These are phyloP conservation scores for Phytophthora cajani DNA, from an alignment of 352 stramenopile genomes.

Conservation along the genomic window DNA sequence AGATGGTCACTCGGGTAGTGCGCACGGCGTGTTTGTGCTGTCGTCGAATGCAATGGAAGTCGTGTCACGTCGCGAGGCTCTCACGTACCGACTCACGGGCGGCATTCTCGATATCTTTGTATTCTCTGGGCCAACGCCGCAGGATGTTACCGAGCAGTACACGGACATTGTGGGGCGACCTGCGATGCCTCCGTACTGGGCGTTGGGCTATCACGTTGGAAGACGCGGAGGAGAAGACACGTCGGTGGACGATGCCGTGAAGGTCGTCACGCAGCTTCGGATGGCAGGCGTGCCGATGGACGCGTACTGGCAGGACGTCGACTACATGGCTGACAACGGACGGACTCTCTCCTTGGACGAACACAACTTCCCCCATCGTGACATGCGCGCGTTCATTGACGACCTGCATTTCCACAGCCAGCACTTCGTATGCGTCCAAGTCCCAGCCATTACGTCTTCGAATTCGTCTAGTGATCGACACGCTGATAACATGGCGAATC, in stretches of 20 bases:
- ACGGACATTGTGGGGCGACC: conserved; percentile 76
- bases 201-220: conserved; percentile 85
- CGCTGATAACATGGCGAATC: conserved; percentile 21
- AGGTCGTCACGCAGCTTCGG: conserved; percentile 40
- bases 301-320: conserved; percentile 77
- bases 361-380: conserved; percentile 45
- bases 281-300: conserved; percentile 73
- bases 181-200: conserved; percentile 85
- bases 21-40: conserved; percentile 81
- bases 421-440: conserved; percentile 77
- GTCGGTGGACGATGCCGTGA: conserved; percentile 30
- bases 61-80: conserved; percentile 55
- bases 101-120: conserved; percentile 87
- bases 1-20: conserved; percentile 42
- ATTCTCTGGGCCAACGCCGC: conserved; percentile 65
- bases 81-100: conserved; percentile 84
- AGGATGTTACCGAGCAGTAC: conserved; percentile 77
- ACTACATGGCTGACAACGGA: conserved; percentile 51
- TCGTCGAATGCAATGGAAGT: conserved; percentile 91
- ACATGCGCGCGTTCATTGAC: conserved; percentile 67
- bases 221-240: conserved; percentile 31
- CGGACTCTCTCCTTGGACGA: conserved; percentile 71
- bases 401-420: conserved; percentile 86
- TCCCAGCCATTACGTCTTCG: conserved; percentile 56
- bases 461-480: conserved; percentile 19